Conservation (phyloP, 1,139 yeast genomes). For the Saccharomycopsis crataegensis region DNA sequence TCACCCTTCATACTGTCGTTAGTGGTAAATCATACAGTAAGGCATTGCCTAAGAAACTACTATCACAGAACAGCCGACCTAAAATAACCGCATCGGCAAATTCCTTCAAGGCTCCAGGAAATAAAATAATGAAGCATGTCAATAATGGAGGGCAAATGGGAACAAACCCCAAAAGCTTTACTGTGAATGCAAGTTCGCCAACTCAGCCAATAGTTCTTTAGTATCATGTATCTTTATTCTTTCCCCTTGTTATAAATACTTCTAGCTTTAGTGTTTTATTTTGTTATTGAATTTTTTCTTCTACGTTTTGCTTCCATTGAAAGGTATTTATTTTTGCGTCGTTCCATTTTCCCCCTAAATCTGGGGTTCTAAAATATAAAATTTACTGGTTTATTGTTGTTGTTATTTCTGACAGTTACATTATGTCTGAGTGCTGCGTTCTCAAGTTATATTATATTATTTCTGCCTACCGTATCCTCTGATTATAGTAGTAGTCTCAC, state of each 20-base stretch:
- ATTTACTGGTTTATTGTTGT: too few species aligned
- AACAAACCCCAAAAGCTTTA: neutral
- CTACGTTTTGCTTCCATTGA: neutral
- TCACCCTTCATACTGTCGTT: slow-evolving; percentile 9
- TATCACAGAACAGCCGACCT: neutral
- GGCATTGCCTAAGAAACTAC: neutral
- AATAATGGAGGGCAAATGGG: neutral
- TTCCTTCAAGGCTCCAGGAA: neutral
- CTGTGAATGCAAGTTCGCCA: neutral
- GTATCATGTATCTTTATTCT: neutral
- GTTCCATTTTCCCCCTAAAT: neutral
- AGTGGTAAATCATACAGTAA: slow-evolving; percentile 1
- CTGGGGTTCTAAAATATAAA: too few species aligned
- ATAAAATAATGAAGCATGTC: neutral
- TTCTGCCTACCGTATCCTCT: too few species aligned
- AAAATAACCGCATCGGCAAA: neutral
- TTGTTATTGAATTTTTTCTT: neutral
- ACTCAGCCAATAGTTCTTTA: neutral
- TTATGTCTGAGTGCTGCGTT: too few species aligned
- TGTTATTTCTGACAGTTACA: too few species aligned
- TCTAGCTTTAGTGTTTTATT: neutral
- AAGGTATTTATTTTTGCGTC: neutral
- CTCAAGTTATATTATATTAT: too few species aligned
- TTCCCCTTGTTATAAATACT: neutral
- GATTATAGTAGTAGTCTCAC: too few species aligned